These are phyloP conservation scores for Stephania cephalantha DNA, from an alignment of 164 flowering plant genomes.

Conservation along the genomic window DNA sequence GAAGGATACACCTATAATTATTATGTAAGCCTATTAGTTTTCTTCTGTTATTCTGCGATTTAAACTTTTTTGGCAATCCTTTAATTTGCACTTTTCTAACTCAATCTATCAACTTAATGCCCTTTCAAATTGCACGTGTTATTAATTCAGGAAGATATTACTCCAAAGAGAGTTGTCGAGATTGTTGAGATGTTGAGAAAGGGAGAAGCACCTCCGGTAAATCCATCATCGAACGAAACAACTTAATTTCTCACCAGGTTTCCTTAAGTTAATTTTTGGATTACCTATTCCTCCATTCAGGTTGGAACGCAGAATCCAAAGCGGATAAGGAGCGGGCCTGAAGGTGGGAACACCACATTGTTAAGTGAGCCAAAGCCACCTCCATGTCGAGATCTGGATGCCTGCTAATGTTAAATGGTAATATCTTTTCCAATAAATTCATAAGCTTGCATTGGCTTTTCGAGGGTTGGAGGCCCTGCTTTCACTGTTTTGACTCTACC, in stretches of 20 bases:
- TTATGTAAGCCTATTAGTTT: conserved; percentile 42
- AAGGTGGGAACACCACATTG: conserved; percentile 91
- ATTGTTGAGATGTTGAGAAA: conserved; percentile 79
- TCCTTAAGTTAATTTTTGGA: background rate
- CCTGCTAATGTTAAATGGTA: conserved; percentile 44
- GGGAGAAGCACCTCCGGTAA: conserved; percentile 92
- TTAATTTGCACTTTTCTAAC: background rate
- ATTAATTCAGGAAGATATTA: conserved; percentile 79
- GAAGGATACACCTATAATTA: conserved; percentile 97
- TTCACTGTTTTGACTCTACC: conserved; percentile 10
- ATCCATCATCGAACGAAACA: conserved; percentile 9
- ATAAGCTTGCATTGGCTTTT: conserved; percentile 26
- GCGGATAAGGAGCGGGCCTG: conserved; percentile 75
- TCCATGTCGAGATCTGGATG: conserved; percentile 95
- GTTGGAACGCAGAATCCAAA: conserved; percentile 85
- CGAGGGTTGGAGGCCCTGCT: conserved; percentile 11
- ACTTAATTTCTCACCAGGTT: background rate
- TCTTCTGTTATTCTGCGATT: background rate
- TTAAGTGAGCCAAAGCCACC: conserved; percentile 82
- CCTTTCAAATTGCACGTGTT: conserved; percentile 8
- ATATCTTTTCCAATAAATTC: conserved; percentile 30
- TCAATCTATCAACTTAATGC: background rate
- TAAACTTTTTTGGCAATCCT: background rate
- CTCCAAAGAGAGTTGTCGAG: conserved; percentile 86
- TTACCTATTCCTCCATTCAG: conserved; percentile 34